These are phyloP conservation scores for Yamadazyma diospyri DNA, from an alignment of 1,139 yeast genomes.

Conservation along the genomic window DNA sequence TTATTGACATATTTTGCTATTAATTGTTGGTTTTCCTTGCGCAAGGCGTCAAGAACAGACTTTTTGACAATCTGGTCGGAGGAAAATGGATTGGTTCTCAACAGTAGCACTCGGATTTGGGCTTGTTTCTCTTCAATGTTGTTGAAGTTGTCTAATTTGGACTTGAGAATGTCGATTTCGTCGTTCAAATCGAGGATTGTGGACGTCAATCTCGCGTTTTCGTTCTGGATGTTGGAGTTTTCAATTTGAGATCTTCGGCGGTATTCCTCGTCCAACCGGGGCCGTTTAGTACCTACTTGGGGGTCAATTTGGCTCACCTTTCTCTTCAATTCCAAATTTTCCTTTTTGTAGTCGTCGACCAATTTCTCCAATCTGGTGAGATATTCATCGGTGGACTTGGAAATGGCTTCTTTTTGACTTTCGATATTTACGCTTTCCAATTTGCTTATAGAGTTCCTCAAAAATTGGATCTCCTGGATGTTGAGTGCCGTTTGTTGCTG, in stretches of 20 bases:
- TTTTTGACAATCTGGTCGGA: constrained; percentile 63
- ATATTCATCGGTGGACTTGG: constrained; percentile 31
- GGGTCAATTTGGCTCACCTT: constrained; percentile 7
- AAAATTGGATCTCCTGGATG: constrained; percentile 57
- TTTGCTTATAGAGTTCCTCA: constrained; percentile 44
- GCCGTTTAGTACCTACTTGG: constrained; percentile 23
- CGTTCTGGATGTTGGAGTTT: constrained; percentile 33
- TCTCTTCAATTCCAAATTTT: constrained; percentile 36
- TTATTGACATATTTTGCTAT: constrained; percentile 21
- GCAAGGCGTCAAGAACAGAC: constrained; percentile 47
- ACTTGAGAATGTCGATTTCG: constrained; percentile 10
- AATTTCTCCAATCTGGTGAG: constrained; percentile 45
- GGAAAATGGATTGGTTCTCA: constrained; percentile 65
- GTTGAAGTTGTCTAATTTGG: constrained; percentile 16
- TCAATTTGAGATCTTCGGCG: constrained; percentile 23
- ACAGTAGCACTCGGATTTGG: constrained; percentile 54
- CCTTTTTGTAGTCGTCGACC: constrained; percentile 56
- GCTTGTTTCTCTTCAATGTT: constrained; percentile 27
- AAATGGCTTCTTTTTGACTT: constrained; percentile 19
- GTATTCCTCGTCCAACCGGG: constrained; percentile 20
- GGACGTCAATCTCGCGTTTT: constrained; percentile 39
- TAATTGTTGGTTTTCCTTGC: constrained; percentile 61
- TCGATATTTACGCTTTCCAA: constrained; percentile 26
- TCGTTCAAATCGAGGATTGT: constrained; percentile 34
- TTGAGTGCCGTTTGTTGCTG: constrained; percentile 54